Conservation (phyloP, 129 eudicot species). For the Chrysanthemum makinoi region DNA sequence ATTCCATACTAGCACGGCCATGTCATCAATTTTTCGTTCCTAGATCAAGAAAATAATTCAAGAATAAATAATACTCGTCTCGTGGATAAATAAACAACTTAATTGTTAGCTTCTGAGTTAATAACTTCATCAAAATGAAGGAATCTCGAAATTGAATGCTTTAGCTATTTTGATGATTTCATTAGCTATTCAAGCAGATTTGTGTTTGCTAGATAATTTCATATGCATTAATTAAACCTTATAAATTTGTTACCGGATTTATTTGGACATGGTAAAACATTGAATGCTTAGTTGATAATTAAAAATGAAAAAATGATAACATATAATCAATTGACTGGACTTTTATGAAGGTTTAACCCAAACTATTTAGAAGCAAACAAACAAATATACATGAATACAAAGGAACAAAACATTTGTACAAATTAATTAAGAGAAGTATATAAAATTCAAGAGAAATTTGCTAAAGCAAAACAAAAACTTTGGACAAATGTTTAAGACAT, state of each 20-base stretch:
- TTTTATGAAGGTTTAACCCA: too few relatives aligned
- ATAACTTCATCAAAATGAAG: background rate
- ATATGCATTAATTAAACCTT: background rate
- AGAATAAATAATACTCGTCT: background rate
- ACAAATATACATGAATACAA: background rate
- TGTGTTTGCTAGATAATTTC: background rate
- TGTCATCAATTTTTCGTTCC: slow-evolving; percentile 31
- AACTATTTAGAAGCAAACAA: too few relatives aligned
- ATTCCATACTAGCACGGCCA: slow-evolving; percentile 38
- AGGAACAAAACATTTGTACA: too few relatives aligned
- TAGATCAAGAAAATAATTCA: slow-evolving; percentile 6
- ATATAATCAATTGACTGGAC: too few relatives aligned
- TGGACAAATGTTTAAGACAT: background rate
- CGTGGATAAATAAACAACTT: background rate
- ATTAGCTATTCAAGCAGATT: background rate
- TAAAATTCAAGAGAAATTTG: too few relatives aligned
- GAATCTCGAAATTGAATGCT: slow-evolving; percentile 16
- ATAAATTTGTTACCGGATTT: too few relatives aligned
- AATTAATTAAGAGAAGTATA: too few relatives aligned
- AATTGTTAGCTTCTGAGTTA: background rate
- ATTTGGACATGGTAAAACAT: too few relatives aligned
- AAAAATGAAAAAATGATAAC: too few relatives aligned
- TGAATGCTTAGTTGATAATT: too few relatives aligned
- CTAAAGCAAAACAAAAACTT: too few relatives aligned
- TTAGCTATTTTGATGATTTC: background rate